Evolutionary conservation across 805 yeast species (phyloP).

Genomic region (Candida tammaniensis): DNA sequence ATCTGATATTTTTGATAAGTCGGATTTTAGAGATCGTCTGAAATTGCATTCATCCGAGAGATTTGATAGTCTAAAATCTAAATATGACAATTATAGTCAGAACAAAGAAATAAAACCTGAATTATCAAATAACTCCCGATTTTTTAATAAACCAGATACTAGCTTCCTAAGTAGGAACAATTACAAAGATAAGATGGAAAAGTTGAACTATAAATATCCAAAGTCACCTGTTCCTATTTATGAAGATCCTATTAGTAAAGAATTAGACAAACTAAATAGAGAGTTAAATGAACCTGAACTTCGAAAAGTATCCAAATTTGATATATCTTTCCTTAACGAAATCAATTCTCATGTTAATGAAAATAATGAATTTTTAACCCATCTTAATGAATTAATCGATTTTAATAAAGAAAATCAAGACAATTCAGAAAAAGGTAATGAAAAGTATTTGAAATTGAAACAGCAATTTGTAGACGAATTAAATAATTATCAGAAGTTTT

Average conservation of each 20-base stretch:
- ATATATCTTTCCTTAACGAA: constrained; percentile 6
- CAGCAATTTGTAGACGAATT: constrained; percentile 28
- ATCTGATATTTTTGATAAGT: too few relatives aligned
- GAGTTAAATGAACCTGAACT: constrained; percentile 11
- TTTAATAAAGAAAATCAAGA: constrained; percentile 9
- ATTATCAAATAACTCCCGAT: too few relatives aligned
- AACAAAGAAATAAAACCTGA: too few relatives aligned
- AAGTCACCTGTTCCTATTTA: constrained; percentile 5
- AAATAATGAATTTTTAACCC: constrained; percentile 15
- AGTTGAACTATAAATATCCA: too few relatives aligned
- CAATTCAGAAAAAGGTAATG: background rate
- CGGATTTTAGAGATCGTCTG: too few relatives aligned
- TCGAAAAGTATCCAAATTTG: constrained; percentile 4
- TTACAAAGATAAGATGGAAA: too few relatives aligned
- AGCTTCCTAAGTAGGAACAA: too few relatives aligned
- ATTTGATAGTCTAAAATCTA: too few relatives aligned
- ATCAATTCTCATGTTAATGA: constrained; percentile 9
- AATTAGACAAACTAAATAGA: constrained; percentile 9
- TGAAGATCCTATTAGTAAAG: constrained; percentile 1
- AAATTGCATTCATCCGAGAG: too few relatives aligned
- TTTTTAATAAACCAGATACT: too few relatives aligned
- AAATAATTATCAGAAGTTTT: constrained; percentile 23
- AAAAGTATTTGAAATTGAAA: constrained; percentile 20
- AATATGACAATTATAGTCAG: too few relatives aligned
- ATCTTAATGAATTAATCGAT: constrained; percentile 21